Conservation (phyloP, 805 yeast species). For the Yarrowia sp. region DNA sequence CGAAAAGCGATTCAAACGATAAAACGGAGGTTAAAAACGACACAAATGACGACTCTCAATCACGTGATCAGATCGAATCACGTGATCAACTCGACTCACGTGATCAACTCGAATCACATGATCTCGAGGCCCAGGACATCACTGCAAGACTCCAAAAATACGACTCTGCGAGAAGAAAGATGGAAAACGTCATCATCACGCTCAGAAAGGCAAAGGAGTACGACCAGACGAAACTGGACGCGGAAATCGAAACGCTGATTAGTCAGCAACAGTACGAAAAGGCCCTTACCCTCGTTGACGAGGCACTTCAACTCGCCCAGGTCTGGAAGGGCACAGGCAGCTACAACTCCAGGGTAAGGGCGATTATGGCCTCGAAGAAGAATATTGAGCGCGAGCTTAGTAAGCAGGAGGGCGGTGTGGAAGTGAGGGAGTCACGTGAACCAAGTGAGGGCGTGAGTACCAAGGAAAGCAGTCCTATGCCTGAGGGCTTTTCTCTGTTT, state of each 20-base stretch:
- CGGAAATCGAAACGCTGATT: slow-evolving; percentile 28
- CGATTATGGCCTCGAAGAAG: slow-evolving; percentile 32
- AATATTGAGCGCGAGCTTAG: slow-evolving; percentile 28
- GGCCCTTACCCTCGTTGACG: slow-evolving; percentile 30
- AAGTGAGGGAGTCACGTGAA: not conserved
- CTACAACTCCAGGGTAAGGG: slow-evolving; percentile 30
- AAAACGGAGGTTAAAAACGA: too few species aligned
- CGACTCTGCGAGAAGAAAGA: slow-evolving; percentile 33
- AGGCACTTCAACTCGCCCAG: slow-evolving; percentile 27
- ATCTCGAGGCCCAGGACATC: not conserved
- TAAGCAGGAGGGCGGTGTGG: not conserved
- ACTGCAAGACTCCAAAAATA: slow-evolving; percentile 27
- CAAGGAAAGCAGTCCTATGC: slow-evolving; percentile 1
- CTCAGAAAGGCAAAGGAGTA: slow-evolving; percentile 34
- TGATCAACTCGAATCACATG: not conserved
- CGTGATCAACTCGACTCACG: not conserved
- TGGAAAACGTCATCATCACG: slow-evolving; percentile 34
- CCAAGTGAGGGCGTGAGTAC: not conserved
- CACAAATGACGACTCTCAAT: too few species aligned
- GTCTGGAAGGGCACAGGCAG: slow-evolving; percentile 36
- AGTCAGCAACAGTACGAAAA: slow-evolving; percentile 28
- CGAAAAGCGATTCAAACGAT: too few species aligned
- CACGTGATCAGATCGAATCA: not conserved
- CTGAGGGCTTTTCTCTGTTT: slow-evolving; percentile 10
- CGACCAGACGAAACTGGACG: slow-evolving; percentile 38